Evolutionary conservation across 805 yeast species (phyloP), one percentile per base, ranked within the genome.

Genomic region (Candida vartiovaarae): DNA sequence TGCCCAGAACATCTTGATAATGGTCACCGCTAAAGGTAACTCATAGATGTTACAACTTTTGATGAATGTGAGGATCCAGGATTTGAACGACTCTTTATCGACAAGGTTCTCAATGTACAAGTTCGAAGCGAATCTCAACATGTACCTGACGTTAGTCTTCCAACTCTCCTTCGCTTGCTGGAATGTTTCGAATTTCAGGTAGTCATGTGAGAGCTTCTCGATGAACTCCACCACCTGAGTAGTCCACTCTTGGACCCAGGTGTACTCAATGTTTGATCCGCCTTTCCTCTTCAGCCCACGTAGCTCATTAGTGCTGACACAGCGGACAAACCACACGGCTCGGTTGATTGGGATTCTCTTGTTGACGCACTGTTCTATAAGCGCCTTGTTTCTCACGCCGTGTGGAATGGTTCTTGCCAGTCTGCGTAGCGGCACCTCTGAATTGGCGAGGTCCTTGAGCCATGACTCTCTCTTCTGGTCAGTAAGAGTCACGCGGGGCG

Each of bases 171-270:
- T 67, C 4, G 57, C 58, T 26, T 52, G 47, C 11, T 49, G 49
- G 28, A 53, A 51, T 1, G 54, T 45, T 31, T 54, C 59, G 26
- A 74, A 67, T 49, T 71, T 70, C 33, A 56, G 38, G 38, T 55
- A 58, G 34, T 58, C 62, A 4, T 39, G 39, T 1, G 60, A 56
- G 4, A 57, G 41, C 36, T 53, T 54, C 48, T 74, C 78, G 9
- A 82, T 53, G 52, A 71, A 84, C 43, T 76, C 80, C 3, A 80
- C 71, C 11, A 90, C 80, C 51, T 85, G 95, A 35, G 80, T 84
- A 0, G 97, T 85, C 98, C 98, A 91, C 58, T 88, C 96, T 45
- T 76, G 77, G 20, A 82, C 68, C 88, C 96, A 83, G 39, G 72
- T 76, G 25, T 65, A 60, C 46, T 80, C 84, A n/a, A 70, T 65